Conservation (phyloP, 176 grass and related monocot species). For the Miscanthus lutarioriparius region DNA sequence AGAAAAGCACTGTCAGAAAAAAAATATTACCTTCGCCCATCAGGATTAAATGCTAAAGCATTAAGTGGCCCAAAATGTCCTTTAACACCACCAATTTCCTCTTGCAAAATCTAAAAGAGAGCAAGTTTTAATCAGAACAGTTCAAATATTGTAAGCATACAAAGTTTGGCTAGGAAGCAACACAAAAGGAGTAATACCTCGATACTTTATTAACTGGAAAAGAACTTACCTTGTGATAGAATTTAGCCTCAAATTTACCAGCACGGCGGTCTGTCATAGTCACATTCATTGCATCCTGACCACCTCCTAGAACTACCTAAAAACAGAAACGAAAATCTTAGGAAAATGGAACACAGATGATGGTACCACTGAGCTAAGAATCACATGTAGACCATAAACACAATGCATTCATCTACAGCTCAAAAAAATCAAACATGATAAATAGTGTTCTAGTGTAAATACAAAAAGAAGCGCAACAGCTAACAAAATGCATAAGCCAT, state of each 20-base stretch:
- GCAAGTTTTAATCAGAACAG: neutral
- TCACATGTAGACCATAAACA: neutral
- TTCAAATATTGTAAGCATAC: neutral
- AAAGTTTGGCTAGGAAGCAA: neutral
- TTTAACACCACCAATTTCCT: conserved; percentile 91
- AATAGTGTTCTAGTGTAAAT: neutral
- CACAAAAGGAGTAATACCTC: neutral
- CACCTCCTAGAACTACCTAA: conserved; percentile 89
- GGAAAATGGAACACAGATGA: neutral
- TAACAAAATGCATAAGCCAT: neutral
- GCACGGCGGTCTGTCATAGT: conserved; percentile 77
- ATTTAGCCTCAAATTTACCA: conserved; percentile 95
- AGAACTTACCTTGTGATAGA: conserved; percentile 67
- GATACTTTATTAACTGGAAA: neutral
- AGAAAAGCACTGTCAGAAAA: neutral
- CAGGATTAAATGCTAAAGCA: conserved; percentile 82
- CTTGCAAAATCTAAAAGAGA: conserved; percentile 71
- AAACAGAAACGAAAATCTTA: neutral
- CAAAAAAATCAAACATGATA: neutral
- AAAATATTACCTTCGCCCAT: conserved; percentile 73
- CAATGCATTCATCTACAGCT: neutral
- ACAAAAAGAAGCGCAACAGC: neutral
- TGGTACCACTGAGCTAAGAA: neutral
- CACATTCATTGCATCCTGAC: conserved; percentile 80
- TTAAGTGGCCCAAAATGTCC: conserved; percentile 93